phyloP scores from a whole-genome alignment of 768 basidiomycete genomes.

The Porpolomopsis calyptriformis region DNA sequence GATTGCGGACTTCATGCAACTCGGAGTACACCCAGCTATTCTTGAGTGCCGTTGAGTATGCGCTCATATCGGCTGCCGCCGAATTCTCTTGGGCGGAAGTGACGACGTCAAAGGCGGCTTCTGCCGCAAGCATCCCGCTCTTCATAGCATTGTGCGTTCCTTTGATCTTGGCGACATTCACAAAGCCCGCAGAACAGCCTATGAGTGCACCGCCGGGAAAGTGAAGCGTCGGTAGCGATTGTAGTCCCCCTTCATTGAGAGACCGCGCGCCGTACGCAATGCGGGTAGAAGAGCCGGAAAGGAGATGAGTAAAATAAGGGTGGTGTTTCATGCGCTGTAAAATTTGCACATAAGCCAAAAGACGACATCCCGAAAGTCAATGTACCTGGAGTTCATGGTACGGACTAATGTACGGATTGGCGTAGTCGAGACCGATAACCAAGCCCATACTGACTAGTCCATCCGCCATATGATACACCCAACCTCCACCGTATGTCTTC shows the following conservation, averaged over 20 bases:
- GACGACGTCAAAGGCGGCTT: conserved; percentile 66
- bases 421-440: conserved; percentile 89
- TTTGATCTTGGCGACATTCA: conserved; percentile 97
- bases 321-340: conserved; percentile 82
- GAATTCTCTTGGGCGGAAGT: conserved; percentile 9
- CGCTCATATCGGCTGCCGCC: conserved; percentile 48
- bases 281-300: conserved; percentile 49
- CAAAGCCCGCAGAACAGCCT: conserved; percentile 91
- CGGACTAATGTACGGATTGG: conserved; percentile 86
- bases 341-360: not conserved
- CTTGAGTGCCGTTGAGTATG: conserved; percentile 60
- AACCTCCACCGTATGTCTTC: conserved; percentile 85
- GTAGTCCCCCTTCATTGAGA: conserved; percentile 88
- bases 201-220: conserved; percentile 94
- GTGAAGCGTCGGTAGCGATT: conserved; percentile 72
- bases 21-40: conserved; percentile 81
- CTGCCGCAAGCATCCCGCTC: conserved; percentile 94
- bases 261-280: conserved; percentile 86
- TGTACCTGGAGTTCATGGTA: conserved; percentile 93
- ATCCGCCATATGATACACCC: conserved; percentile 92
- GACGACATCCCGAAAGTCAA: conserved; percentile 17
- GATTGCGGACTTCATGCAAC: conserved; percentile 80
- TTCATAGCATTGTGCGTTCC: conserved; percentile 99
- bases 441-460: conserved; percentile 84
- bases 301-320: conserved; percentile 75